These are phyloP conservation scores for Apophysomyces variabilis DNA, from an alignment of 371 early-diverging fungal genomes.

Conservation along the genomic window DNA sequence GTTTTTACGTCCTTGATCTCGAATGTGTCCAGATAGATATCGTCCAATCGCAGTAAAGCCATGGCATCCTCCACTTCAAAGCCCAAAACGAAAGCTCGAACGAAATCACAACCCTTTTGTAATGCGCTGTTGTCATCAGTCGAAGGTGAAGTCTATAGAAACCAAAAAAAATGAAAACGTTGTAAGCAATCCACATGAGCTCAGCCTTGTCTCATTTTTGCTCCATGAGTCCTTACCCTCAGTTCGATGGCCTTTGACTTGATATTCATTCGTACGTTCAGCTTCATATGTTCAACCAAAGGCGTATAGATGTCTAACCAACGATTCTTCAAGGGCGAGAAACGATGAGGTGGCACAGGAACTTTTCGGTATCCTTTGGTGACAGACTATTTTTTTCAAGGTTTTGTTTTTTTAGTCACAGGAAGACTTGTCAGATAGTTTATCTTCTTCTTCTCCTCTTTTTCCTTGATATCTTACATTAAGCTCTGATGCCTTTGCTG, in stretches of 20 bases:
- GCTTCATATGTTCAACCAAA: slow-evolving; percentile 96
- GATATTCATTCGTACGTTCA: slow-evolving; percentile 97
- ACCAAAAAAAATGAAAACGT: not conserved
- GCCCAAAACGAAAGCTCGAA: slow-evolving; percentile 90
- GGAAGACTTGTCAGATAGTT: not conserved
- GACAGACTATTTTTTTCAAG: slow-evolving; percentile 12
- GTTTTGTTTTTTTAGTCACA: slow-evolving; percentile 36
- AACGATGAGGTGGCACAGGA: slow-evolving; percentile 92
- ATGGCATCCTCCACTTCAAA: slow-evolving; percentile 95
- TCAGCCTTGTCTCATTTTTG: not conserved
- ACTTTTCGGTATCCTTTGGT: slow-evolving; percentile 75
- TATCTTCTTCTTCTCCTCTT: too few species aligned
- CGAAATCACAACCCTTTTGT: slow-evolving; percentile 96
- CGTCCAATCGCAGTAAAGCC: slow-evolving; percentile 94
- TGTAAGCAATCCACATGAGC: too few species aligned
- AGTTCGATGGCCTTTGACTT: slow-evolving; percentile 91
- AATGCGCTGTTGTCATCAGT: slow-evolving; percentile 89
- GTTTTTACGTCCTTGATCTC: slow-evolving; percentile 99
- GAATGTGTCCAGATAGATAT: slow-evolving; percentile 95
- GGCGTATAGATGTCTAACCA: slow-evolving; percentile 99
- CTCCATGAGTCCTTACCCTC: slow-evolving; percentile 50
- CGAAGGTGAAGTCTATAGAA: slow-evolving; percentile 69
- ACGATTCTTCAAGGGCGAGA: slow-evolving; percentile 90
- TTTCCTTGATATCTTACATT: slow-evolving; percentile 24
- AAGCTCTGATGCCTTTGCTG: slow-evolving; percentile 37